phyloP scores from a whole-genome alignment of 2,329 filamentous ascomycete genomes.

The Aspergillus sp. region DNA sequence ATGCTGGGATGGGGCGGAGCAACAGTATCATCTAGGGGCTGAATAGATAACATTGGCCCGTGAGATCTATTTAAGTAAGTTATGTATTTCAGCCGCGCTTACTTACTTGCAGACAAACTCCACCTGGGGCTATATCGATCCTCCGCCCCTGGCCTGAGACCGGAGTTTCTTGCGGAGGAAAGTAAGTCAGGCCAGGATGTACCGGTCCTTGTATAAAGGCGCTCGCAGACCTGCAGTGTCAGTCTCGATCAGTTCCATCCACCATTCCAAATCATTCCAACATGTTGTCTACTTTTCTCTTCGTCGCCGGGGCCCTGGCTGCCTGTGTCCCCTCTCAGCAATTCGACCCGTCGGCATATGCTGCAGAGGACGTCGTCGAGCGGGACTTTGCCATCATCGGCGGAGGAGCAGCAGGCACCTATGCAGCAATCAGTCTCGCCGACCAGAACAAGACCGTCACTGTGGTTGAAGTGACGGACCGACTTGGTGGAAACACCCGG shows the following conservation, averaged over 20 bases:
- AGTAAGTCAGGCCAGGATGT: neutral
- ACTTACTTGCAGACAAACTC: neutral
- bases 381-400: constrained; percentile 30
- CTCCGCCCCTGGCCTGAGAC: neutral
- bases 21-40: no score
- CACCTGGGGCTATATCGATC: neutral
- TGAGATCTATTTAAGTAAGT: no score
- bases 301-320: neutral
- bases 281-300: neutral
- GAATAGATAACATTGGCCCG: neutral
- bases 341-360: neutral
- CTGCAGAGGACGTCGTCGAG: neutral
- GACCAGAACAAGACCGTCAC: constrained; percentile 25
- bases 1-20: no score
- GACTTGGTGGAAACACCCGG: constrained; percentile 29
- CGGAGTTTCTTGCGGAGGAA: neutral
- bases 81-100: neutral
- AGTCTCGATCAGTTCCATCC: neutral
- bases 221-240: neutral
- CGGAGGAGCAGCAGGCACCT: constrained; percentile 31
- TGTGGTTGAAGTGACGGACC: constrained; percentile 24
- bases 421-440: constrained; percentile 28
- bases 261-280: neutral
- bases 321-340: neutral
- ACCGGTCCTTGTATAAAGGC: neutral